Evolutionary conservation across 2,329 filamentous ascomycete species (phyloP), one percentile per base, ranked within the genome.

Genomic region (Dryadomyces quercivorus): DNA sequence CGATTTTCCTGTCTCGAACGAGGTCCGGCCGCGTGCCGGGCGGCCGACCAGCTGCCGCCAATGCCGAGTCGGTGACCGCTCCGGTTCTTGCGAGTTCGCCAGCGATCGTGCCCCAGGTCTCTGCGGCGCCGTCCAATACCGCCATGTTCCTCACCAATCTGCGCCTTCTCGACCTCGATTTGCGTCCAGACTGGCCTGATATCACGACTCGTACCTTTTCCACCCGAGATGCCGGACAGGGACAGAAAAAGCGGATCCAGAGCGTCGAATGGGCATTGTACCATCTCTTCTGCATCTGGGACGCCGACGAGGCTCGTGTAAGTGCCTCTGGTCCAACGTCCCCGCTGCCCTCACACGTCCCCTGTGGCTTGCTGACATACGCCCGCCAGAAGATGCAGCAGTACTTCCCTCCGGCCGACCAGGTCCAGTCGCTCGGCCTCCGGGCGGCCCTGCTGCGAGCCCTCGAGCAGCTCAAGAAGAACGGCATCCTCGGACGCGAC

Each of bases 221-320:
- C 3, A 73, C 76, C 4, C 82, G 76, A 55, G 79, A 87, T 62
- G 77, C 77, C 3, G 76, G 77, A 0, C 82, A 85, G 59, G 86
- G 86, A 53, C 86, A 92, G 67, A 93, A 92, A 70, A 85, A 85
- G 67, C 81, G 92, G 53, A 83, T 95, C 42, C 82, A 87, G 61
- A 82, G 82, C 57, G 81, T 91, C 42, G 93, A 98, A 72, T 97
- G 92, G 89, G 82, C 85, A 0, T 73, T 97, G n/a, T 95, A 86
- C 67, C 84, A 88, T 52, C 77, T 98, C 15, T 95, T 95, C 67
- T 75, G 78, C 42, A 71, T 94, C 3, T 96, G 89, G 85, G 87
- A 96, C 64, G 78, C 81, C 0, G 79, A 85, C 12, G 85, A 88
- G 62, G 80, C 90, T 18, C 78, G 80, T 59, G 88, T 89, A 50